phyloP scores from a whole-genome alignment of 805 yeast species.

The Pichia nanzhaoensis region DNA sequence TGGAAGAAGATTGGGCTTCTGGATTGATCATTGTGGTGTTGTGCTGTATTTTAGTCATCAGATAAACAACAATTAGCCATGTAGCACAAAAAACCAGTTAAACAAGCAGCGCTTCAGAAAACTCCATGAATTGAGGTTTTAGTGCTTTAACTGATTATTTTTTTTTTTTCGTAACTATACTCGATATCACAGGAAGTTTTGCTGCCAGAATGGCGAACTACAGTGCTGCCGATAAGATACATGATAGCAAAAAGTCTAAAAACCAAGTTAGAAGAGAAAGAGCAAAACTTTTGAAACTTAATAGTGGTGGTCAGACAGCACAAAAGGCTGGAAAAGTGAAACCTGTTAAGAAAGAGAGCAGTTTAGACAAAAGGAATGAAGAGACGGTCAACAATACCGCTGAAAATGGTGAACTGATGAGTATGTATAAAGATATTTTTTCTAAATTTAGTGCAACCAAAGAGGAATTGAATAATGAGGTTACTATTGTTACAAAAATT shows the following conservation, averaged over 20 bases:
- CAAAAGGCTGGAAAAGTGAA: conserved; percentile 2
- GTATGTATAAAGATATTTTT: conserved; percentile 17
- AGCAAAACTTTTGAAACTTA: conserved; percentile 30
- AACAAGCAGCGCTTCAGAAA: no score
- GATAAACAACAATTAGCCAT: no score
- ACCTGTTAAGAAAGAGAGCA: neutral
- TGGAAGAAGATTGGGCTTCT: neutral
- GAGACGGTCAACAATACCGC: neutral
- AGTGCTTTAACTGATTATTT: neutral
- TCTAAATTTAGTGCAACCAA: conserved; percentile 18
- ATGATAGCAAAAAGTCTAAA: conserved; percentile 36
- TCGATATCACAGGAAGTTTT: no score
- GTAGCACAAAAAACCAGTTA: no score
- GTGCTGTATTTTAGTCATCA: no score
- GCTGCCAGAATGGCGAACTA: neutral
- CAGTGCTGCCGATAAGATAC: neutral
- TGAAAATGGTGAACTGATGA: neutral
- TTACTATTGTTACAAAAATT: no score
- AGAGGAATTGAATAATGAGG: no score
- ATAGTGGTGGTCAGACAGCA: neutral
- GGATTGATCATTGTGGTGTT: neutral
- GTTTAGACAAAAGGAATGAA: neutral
- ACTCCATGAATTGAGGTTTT: no score
- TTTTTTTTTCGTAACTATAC: no score
- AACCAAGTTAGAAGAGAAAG: conserved; percentile 49